A percentile compares a stretch with the other conserved stretches of the same genome.
These are phyloP conservation scores for button mushroom (Agaricus bisporus) DNA, from an alignment of 768 basidiomycete species.

Conservation along the genomic window DNA sequence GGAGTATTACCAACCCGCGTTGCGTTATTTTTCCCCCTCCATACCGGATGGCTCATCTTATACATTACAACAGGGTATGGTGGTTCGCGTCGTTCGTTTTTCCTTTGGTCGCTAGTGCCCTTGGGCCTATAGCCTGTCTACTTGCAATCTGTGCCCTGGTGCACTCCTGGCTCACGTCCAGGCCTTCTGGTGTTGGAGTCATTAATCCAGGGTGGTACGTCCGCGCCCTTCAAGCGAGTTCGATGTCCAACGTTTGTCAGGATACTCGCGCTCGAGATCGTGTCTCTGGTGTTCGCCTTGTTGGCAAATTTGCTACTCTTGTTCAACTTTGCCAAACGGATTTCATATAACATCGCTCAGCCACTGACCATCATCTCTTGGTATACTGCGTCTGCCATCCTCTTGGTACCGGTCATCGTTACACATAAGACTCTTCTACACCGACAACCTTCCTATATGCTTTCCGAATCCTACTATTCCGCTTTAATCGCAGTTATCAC, in stretches of 20 bases:
- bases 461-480: conserved; percentile 33
- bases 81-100: conserved; percentile 36
- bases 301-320: conserved; percentile 29
- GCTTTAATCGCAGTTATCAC: conserved; percentile 26
- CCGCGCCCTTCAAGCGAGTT: neutral
- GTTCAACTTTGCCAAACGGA: conserved; percentile 31
- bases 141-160: conserved; percentile 32
- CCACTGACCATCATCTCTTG: conserved; percentile 30
- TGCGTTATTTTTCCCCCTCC: no score
- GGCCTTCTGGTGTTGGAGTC: conserved; percentile 14
- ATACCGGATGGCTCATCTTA: neutral
- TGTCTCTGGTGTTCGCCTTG: conserved; percentile 27
- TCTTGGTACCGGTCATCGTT: conserved; percentile 28
- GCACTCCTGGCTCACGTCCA: conserved; percentile 27
- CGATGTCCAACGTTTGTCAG: conserved; percentile 13
- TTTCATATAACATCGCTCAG: conserved; percentile 30
- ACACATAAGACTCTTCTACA: conserved; percentile 14
- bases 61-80: conserved; percentile 23
- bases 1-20: no score
- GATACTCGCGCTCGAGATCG: conserved; percentile 25
- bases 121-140: conserved; percentile 33
- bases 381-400: conserved; percentile 28
- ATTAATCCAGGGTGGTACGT: conserved; percentile 30
- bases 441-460: conserved; percentile 15
- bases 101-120: conserved; percentile 34